phyloP scores from a whole-genome alignment of 108 stramenopile species.

The Cyclostephanos invisitatus region DNA sequence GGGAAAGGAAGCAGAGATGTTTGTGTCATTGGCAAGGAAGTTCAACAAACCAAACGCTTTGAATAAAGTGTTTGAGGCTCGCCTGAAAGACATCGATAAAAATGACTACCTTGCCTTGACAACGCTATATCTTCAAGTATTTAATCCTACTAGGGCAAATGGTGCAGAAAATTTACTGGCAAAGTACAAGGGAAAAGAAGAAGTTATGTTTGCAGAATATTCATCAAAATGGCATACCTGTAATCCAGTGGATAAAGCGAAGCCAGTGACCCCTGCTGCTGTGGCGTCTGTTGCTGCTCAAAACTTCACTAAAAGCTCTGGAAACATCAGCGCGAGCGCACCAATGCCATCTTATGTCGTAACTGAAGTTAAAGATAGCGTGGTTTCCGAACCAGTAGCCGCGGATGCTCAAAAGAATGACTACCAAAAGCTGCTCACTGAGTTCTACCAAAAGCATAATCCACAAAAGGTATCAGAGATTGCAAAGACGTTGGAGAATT shows the following conservation, averaged over 20 bases:
- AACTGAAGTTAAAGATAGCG: not conserved
- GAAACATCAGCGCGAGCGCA: not conserved
- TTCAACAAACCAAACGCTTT: slow-evolving; percentile 66
- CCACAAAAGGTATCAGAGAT: slow-evolving; percentile 68
- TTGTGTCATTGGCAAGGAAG: slow-evolving; percentile 63
- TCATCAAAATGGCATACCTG: slow-evolving; percentile 16
- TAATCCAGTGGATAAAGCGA: slow-evolving; percentile 24
- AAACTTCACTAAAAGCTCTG: slow-evolving; percentile 2
- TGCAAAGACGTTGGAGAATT: slow-evolving; percentile 61
- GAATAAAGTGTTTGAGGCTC: slow-evolving; percentile 38
- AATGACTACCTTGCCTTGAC: slow-evolving; percentile 28
- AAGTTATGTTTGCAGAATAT: slow-evolving; percentile 15
- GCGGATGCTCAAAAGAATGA: slow-evolving; percentile 29
- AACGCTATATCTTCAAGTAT: slow-evolving; percentile 33
- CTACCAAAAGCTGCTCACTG: slow-evolving; percentile 61
- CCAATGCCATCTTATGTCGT: slow-evolving; percentile 18
- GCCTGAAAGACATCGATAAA: slow-evolving; percentile 20
- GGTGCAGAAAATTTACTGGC: slow-evolving; percentile 19
- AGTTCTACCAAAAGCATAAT: slow-evolving; percentile 78
- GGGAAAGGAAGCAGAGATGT: slow-evolving; percentile 69
- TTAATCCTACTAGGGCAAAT: slow-evolving; percentile 36
- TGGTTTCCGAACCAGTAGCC: slow-evolving; percentile 6
- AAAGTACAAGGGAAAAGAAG: slow-evolving; percentile 44
- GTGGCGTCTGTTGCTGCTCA: not conserved
- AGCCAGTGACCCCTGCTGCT: slow-evolving; percentile 15